Evolutionary conservation across 257 asterid species (phyloP), one percentile per base, ranked within the genome.

Genomic region (Lycium ferocissimum): DNA sequence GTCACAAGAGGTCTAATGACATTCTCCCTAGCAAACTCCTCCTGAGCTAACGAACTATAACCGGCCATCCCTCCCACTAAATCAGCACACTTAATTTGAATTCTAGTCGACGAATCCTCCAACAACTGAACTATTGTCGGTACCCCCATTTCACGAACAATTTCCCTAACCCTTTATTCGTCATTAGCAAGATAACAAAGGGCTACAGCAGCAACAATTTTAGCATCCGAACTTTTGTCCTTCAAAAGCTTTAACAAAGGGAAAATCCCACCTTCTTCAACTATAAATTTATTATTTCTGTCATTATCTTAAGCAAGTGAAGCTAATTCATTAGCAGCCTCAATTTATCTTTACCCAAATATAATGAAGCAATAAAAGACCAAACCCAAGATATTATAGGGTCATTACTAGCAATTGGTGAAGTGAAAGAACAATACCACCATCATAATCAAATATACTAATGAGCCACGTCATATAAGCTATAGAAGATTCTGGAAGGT

Each of bases 391-490:
- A 91, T 62, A 95, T 81, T 6, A 95, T 95, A 20, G 98, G 98
- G 85, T 95, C 98, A 83, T 93, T 94, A 87, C 97, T 92, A 56
- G 96, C 98, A 84, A 95, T 94, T 0, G 98, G 98, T 12, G 98
- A 22, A 95, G 87, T 20, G 94, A 86, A 6, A 94, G 93, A 22
- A 81, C 87, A 40, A 95, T 92, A 90, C 98, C 98, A 26, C 33
- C 90, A 49, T 91, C 92, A 18, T 87, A 76, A 62, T 95, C 95
- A 70, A 82, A 92, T 83, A 93, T 88, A 83, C 91, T 90, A 57
- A 92, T 73, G 40, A 92, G 90, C 98, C 98, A 95, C 54, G 80
- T 84, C 96, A 95, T 89, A 83, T 95, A 98, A 0, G 96, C 98
- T 35, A 87, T 84, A 26, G 97, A 92, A 82, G 93, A 91, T 40